phyloP scores from a whole-genome alignment of 2,329 filamentous ascomycete species.

The Calcarisporium arbuscula region DNA sequence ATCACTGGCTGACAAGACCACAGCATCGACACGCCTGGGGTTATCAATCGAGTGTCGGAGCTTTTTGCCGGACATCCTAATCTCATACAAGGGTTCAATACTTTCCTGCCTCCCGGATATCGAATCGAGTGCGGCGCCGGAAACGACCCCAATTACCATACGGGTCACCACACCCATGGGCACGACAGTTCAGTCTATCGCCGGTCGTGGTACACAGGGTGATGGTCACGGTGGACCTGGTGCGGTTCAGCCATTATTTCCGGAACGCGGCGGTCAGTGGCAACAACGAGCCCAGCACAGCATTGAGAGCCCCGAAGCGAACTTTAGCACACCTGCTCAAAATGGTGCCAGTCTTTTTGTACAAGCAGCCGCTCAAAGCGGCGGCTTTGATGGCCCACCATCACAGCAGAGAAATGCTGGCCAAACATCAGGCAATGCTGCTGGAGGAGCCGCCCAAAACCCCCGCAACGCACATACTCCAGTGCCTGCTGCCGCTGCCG shows the following conservation, averaged over 20 bases:
- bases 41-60: conserved; percentile 93
- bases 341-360: conserved; percentile 43
- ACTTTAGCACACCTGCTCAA: conserved; percentile 53
- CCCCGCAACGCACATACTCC: conserved; percentile 53
- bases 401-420: conserved; percentile 24
- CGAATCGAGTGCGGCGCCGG: conserved; percentile 92
- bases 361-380: conserved; percentile 31
- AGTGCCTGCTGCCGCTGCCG: conserved; percentile 48
- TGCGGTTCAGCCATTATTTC: conserved; percentile 38
- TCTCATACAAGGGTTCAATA: conserved; percentile 96
- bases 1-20: conserved; percentile 48
- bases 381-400: conserved; percentile 24
- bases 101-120: conserved; percentile 91
- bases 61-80: conserved; percentile 94
- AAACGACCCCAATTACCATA: conserved; percentile 91
- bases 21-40: conserved; percentile 91
- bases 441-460: conserved; percentile 35
- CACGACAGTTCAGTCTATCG: conserved; percentile 90
- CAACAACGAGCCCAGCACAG: conserved; percentile 50
- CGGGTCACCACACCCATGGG: conserved; percentile 95
- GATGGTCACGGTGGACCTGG: conserved; percentile 34
- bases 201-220: conserved; percentile 40
- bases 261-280: conserved; percentile 47
- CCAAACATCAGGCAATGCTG: conserved; percentile 21
- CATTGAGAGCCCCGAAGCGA: conserved; percentile 56